Evolutionary conservation across 352 stramenopile species (phyloP).

Genomic region (Phytophthora crassamura): DNA sequence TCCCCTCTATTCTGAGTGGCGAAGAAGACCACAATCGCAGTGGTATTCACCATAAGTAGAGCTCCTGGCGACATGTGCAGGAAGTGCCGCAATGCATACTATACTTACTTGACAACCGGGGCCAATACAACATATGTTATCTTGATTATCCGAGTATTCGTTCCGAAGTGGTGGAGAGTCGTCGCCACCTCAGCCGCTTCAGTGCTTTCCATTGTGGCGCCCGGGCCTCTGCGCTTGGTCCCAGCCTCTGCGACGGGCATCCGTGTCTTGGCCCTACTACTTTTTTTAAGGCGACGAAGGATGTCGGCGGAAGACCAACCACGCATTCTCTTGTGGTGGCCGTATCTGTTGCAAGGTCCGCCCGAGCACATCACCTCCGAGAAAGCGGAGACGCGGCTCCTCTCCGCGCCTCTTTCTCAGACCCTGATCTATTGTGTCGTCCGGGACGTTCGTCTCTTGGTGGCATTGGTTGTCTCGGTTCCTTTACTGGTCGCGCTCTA

Average conservation of each 20-base stretch:
- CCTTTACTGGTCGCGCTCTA: constrained; percentile 2
- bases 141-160: constrained; percentile 4
- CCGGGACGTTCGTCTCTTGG: constrained; percentile 6
- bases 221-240: neutral
- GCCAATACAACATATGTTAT: constrained; percentile 1
- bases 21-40: too few relatives aligned
- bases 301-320: constrained; percentile 8
- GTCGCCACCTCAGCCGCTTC: constrained; percentile 5
- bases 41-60: too few relatives aligned
- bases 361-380: constrained; percentile 1
- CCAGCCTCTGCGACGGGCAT: constrained; percentile 1
- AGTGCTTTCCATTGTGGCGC: neutral
- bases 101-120: neutral
- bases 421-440: neutral
- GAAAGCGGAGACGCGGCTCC: constrained; percentile 12
- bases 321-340: neutral
- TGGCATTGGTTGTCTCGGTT: neutral
- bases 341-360: neutral
- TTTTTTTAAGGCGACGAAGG: constrained; percentile 3
- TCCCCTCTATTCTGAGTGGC: too few relatives aligned
- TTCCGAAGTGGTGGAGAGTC: constrained; percentile 14
- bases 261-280: constrained; percentile 1
- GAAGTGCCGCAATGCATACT: neutral
- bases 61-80: too few relatives aligned
- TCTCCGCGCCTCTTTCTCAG: neutral